Evolutionary conservation across 805 yeast genomes (phyloP).

Genomic region (Saturnispora hagleri): DNA sequence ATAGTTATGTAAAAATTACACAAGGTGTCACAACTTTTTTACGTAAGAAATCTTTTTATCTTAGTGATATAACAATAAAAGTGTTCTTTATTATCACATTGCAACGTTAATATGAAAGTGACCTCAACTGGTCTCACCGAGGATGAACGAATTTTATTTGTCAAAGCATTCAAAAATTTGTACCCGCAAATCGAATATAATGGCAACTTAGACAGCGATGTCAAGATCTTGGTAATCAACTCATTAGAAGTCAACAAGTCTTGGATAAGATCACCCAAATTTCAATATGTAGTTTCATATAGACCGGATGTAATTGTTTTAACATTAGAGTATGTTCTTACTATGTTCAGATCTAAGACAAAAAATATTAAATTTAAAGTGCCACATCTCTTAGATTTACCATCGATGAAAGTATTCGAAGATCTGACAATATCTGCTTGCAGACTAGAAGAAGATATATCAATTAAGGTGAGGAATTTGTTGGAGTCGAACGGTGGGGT

Average conservation of each 20-base stretch:
- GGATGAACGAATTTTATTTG: conserved; percentile 13
- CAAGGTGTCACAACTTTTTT: neutral
- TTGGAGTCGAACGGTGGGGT: conserved; percentile 40
- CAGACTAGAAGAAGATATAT: conserved; percentile 17
- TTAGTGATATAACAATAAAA: neutral
- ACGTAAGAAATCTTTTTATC: neutral
- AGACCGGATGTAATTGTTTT: conserved; percentile 53
- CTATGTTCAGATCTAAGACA: conserved; percentile 47
- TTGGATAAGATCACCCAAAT: conserved; percentile 42
- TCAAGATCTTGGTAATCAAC: conserved; percentile 19
- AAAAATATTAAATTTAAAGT: conserved; percentile 2
- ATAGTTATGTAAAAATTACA: neutral
- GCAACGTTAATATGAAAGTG: conserved; percentile 6
- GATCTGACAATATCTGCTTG: conserved; percentile 33
- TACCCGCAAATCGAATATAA: conserved; percentile 15
- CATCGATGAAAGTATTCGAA: conserved; percentile 33
- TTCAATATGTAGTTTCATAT: conserved; percentile 36
- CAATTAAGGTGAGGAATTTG: conserved; percentile 22
- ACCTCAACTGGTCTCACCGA: conserved; percentile 23
- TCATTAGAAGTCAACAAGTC: conserved; percentile 12
- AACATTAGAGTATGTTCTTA: conserved; percentile 35
- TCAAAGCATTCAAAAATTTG: conserved; percentile 12
- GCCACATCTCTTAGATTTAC: conserved; percentile 7
- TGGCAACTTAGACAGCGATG: conserved; percentile 24
- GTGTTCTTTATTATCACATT: neutral